phyloP scores from a whole-genome alignment of 176 grass and related monocot genomes.

The Rhipidocladum racemiflorum region DNA sequence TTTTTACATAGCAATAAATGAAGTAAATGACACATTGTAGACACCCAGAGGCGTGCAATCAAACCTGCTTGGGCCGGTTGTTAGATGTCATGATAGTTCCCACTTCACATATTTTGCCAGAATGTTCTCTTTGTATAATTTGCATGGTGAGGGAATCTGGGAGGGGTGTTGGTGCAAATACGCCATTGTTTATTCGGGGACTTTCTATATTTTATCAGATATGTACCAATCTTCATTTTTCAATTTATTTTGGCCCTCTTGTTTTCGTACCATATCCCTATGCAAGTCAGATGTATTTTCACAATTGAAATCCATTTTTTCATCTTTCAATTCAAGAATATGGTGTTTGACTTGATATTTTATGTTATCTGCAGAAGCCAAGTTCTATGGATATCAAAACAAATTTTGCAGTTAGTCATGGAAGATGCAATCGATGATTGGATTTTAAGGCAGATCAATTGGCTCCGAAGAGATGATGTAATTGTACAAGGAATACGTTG shows the following conservation, averaged over 20 bases:
- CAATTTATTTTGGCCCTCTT: background rate
- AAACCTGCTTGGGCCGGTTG: background rate
- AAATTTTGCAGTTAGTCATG: slow-evolving; percentile 93
- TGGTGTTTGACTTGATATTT: slow-evolving; percentile 6
- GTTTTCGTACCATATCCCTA: background rate
- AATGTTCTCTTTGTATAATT: background rate
- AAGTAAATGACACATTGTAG: background rate
- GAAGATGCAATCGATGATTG: slow-evolving; percentile 99
- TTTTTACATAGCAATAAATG: background rate
- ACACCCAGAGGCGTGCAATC: background rate
- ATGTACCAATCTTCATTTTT: background rate
- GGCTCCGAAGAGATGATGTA: slow-evolving; percentile 70
- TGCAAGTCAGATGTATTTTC: slow-evolving; percentile 1
- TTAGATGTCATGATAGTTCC: slow-evolving; percentile 11
- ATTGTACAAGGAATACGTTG: slow-evolving; percentile 73
- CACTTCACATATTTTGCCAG: background rate
- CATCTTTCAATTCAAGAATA: slow-evolving; percentile 20
- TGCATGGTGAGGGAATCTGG: slow-evolving; percentile 10
- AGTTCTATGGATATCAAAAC: slow-evolving; percentile 97
- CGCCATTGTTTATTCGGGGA: background rate
- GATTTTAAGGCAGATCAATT: slow-evolving; percentile 94
- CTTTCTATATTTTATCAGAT: background rate
- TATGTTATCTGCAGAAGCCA: slow-evolving; percentile 66
- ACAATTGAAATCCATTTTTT: background rate
- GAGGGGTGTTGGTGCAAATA: background rate